Percentiles rank a stretch among this genome's conserved stretches.
These are phyloP conservation scores for Monosporascus cannonballus DNA, from an alignment of 2,329 filamentous ascomycete genomes.

Conservation along the genomic window DNA sequence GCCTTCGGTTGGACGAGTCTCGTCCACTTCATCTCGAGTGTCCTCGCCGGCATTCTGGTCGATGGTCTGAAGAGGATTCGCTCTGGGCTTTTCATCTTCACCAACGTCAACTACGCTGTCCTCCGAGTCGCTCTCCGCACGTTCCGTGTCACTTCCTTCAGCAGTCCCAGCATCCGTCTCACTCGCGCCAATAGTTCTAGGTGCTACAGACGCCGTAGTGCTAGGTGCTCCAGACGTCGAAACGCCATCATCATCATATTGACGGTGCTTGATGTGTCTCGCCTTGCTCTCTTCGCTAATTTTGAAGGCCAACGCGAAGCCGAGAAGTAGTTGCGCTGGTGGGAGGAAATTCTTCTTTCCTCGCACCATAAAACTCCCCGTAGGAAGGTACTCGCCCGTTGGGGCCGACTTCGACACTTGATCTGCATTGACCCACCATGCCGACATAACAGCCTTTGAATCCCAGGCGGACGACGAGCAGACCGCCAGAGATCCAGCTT, in stretches of 20 bases:
- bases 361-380: conserved; percentile 72
- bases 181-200: conserved; percentile 1
- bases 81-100: conserved; percentile 19
- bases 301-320: conserved; percentile 81
- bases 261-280: conserved; percentile 70
- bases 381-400: conserved; percentile 71
- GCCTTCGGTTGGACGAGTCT: conserved; percentile 15
- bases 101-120: conserved; percentile 25
- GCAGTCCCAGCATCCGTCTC: conserved; percentile 1
- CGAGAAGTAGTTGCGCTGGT: conserved; percentile 79
- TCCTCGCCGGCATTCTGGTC: conserved; percentile 20
- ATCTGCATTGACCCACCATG: conserved; percentile 89
- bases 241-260: conserved; percentile 23
- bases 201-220: conserved; percentile 6
- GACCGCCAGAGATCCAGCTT: conserved; percentile 80
- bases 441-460: conserved; percentile 89
- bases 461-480: conserved; percentile 91
- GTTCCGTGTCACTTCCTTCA: conserved; percentile 20
- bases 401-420: conserved; percentile 84
- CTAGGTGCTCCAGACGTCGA: background rate
- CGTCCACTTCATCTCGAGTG: conserved; percentile 10
- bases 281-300: conserved; percentile 83
- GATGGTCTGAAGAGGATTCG: conserved; percentile 30
- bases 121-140: conserved; percentile 23
- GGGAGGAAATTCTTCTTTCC: conserved; percentile 90